Evolutionary conservation across 208 protist genomes (phyloP).

Genomic region (Angomonas deanei): DNA sequence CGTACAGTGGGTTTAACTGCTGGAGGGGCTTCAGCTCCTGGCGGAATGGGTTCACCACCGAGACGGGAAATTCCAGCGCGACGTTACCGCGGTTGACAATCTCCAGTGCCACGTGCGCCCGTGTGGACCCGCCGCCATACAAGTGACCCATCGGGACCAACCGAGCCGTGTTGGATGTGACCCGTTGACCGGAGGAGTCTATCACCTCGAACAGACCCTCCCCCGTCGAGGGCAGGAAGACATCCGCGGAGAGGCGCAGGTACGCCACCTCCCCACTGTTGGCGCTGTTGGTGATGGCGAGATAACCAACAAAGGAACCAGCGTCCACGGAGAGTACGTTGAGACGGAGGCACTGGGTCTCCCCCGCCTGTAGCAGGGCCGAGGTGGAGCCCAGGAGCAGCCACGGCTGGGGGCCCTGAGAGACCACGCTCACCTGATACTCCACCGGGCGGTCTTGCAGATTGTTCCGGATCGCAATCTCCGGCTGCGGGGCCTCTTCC

Average conservation of each 20-base stretch:
- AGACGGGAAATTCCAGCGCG: slow-evolving; percentile 79
- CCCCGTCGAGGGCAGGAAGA: slow-evolving; percentile 57
- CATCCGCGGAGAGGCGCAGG: slow-evolving; percentile 69
- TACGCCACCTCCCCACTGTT: slow-evolving; percentile 59
- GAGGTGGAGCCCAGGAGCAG: slow-evolving; percentile 38
- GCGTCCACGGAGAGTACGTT: slow-evolving; percentile 66
- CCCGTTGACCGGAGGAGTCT: slow-evolving; percentile 39
- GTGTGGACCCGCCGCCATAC: slow-evolving; percentile 52
- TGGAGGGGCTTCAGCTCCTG: slow-evolving; percentile 39
- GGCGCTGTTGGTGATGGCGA: slow-evolving; percentile 63
- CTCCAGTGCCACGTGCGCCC: slow-evolving; percentile 59
- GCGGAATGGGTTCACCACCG: slow-evolving; percentile 78
- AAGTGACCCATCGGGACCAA: slow-evolving; percentile 61
- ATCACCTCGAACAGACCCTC: slow-evolving; percentile 80
- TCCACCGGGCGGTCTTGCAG: slow-evolving; percentile 38
- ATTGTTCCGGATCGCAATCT: slow-evolving; percentile 70
- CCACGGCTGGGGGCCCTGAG: slow-evolving; percentile 79
- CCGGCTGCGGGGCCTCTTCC: slow-evolving; percentile 51
- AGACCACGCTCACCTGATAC: slow-evolving; percentile 61
- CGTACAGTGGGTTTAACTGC: not conserved
- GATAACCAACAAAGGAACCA: slow-evolving; percentile 73
- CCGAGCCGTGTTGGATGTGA: slow-evolving; percentile 31
- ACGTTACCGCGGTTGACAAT: slow-evolving; percentile 69
- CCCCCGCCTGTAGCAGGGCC: slow-evolving; percentile 43
- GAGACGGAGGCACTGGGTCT: slow-evolving; percentile 69